phyloP scores from a whole-genome alignment of 2,329 filamentous ascomycete species.

The Monilinia laxa region DNA sequence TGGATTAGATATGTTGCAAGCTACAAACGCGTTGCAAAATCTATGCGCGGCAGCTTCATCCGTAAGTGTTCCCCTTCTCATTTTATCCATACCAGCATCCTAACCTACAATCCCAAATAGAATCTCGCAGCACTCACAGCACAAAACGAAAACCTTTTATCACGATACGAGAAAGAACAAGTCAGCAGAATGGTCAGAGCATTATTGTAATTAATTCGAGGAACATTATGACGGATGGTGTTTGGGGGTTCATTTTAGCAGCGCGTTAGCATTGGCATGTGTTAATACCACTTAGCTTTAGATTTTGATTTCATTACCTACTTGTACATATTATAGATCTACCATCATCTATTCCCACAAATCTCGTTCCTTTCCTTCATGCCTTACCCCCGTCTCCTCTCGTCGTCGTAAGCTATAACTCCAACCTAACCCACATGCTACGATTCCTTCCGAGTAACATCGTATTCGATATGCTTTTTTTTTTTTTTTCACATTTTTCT shows the following conservation, averaged over 20 bases:
- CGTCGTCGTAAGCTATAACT: too few species aligned
- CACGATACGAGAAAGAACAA: conserved; percentile 7
- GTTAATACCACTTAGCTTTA: neutral
- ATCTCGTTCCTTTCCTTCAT: too few species aligned
- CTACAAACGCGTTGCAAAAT: neutral
- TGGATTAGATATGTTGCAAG: conserved; percentile 1
- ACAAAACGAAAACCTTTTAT: neutral
- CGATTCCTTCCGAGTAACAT: too few species aligned
- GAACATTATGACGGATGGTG: neutral
- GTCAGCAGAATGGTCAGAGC: conserved; percentile 11
- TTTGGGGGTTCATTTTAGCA: neutral
- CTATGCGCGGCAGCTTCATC: neutral
- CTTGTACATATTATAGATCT: neutral
- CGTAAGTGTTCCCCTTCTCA: conserved; percentile 3
- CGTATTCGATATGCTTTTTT: too few species aligned
- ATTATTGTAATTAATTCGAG: neutral
- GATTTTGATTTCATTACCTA: neutral
- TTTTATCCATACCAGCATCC: neutral
- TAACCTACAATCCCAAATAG: neutral
- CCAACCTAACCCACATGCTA: too few species aligned
- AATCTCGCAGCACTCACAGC: conserved; percentile 16
- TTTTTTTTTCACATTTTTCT: too few species aligned
- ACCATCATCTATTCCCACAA: neutral
- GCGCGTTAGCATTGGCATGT: neutral
- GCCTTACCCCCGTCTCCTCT: too few species aligned